Evolutionary conservation across 2,329 filamentous ascomycete genomes (phyloP).

Genomic region (Escovopsis weberi): DNA sequence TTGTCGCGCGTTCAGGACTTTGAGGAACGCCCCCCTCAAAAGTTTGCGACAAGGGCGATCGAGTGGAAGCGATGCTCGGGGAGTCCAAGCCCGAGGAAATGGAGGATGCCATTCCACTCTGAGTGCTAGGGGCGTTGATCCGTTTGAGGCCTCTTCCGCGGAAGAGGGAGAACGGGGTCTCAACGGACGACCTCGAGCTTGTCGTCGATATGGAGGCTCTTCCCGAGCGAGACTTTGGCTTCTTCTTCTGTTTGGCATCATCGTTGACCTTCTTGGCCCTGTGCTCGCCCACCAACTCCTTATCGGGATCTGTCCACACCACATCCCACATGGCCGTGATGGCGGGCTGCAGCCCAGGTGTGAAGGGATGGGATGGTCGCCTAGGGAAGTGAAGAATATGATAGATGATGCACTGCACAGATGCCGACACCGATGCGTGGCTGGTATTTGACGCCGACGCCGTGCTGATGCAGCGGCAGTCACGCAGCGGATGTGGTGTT

Average conservation of each 20-base stretch:
- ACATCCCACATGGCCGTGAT: slow-evolving; percentile 38
- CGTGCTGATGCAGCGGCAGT: slow-evolving; percentile 5
- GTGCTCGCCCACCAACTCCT: slow-evolving; percentile 38
- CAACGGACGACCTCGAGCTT: slow-evolving; percentile 27
- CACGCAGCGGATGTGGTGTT: slow-evolving; percentile 5
- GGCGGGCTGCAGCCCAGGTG: slow-evolving; percentile 2
- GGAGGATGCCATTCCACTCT: slow-evolving; percentile 7
- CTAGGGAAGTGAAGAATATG: not conserved
- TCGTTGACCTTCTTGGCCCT: slow-evolving; percentile 31
- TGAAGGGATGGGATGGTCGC: not conserved
- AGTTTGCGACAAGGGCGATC: slow-evolving; percentile 12
- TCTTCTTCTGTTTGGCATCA: slow-evolving; percentile 4
- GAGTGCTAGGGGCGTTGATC: slow-evolving; percentile 9
- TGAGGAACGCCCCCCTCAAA: slow-evolving; percentile 13
- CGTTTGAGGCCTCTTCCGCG: slow-evolving; percentile 20
- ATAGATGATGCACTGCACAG: not conserved
- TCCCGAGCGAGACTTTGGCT: slow-evolving; percentile 11
- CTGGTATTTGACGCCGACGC: not conserved
- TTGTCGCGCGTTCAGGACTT: slow-evolving; percentile 9
- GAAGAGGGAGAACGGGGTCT: slow-evolving; percentile 30
- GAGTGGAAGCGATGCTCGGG: slow-evolving; percentile 13
- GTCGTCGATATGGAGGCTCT: slow-evolving; percentile 26
- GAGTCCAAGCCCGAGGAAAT: slow-evolving; percentile 12
- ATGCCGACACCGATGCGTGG: slow-evolving; percentile 1
- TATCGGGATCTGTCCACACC: slow-evolving; percentile 40